A percentile compares a stretch with the other conserved stretches of the same genome.
Evolutionary conservation across 306 rosid species (phyloP).

Genomic region (Castanea mollissima): DNA sequence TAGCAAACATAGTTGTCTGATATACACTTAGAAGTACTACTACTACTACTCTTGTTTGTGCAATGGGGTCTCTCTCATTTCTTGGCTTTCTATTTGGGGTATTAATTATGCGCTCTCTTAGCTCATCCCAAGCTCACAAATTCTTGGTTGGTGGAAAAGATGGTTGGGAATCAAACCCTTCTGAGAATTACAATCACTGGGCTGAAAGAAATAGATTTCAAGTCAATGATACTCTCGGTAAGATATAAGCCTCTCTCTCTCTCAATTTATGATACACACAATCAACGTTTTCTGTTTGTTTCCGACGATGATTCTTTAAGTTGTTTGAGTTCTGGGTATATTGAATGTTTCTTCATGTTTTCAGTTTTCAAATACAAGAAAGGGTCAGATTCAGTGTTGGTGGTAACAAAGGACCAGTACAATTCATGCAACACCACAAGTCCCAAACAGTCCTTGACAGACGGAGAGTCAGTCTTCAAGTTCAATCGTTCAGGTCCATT

Average conservation of each 20-base stretch:
- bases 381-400: conserved; percentile 54
- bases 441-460: conserved; percentile 33
- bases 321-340: background rate
- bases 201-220: conserved; percentile 57
- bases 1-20: background rate
- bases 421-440: conserved; percentile 52
- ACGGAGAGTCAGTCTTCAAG: conserved; percentile 49
- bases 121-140: conserved; percentile 25
- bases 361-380: conserved; percentile 68
- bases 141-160: conserved; percentile 61
- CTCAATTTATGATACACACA: background rate
- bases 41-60: background rate
- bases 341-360: background rate
- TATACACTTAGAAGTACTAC: no score
- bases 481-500: conserved; percentile 51
- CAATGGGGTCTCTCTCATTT: conserved; percentile 25
- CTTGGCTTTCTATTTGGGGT: conserved; percentile 16
- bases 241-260: conserved; percentile 7
- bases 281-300: background rate
- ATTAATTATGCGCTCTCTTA: conserved; percentile 10
- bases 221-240: conserved; percentile 77
- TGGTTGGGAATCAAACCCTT: conserved; percentile 70
- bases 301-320: background rate
- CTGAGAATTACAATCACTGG: conserved; percentile 55
- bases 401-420: conserved; percentile 57